Base-by-base conservation (phyloP, 2,329 filamentous ascomycete genomes). In the Aspergillus glaucus region DNA sequence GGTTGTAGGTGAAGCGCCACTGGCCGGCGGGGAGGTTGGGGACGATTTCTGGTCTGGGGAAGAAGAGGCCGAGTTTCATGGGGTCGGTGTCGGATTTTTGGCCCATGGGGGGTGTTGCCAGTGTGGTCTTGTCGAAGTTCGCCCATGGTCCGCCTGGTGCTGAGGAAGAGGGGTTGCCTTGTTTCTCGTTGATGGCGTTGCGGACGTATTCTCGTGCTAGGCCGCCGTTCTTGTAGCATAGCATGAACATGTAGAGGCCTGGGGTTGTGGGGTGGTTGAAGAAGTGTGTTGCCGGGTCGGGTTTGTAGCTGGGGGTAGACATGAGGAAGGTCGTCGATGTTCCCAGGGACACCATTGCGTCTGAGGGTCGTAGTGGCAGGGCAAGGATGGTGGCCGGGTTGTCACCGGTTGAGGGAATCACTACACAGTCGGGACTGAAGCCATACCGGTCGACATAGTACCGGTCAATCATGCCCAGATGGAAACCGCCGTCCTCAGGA, bases 211-310 rank as follows among this genome's bases (percentile, higher is more conserved):
- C 93, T 41, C 93, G 86, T 2, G 93, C 92, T 1, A 97, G 82
- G 2, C 90, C 90, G 58, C 93, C 93, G 71, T 98, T 98, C 73
- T 97, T 97, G 77, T 97, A 98, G 78, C 93, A 98, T 32, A 98
- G 82, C 93, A 98, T 98, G 72, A 98, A 97, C 93, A 98, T 97
- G 79, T 95, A 96, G 51, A 96, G 80, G 1, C 87, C 89, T 0
- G 84, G 75, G 1, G 89, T 95, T 41, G 90, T 93, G 1, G 93
- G 93, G 70, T 97, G 91, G 75, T 96, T 95, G 81, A 97, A 94
- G 77, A 97, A 95, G 75, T 98, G 93, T 64, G 95, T 95, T 6
- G 87, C 82, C 3, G 89, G 87, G 63, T 96, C 86, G 2, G 93
- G 89, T 66, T 85, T 85, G 78, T 95, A 97, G 60, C 81, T 79